These are phyloP conservation scores for Musa itinerans DNA, from an alignment of 176 grass and related monocot species.

Conservation along the genomic window DNA sequence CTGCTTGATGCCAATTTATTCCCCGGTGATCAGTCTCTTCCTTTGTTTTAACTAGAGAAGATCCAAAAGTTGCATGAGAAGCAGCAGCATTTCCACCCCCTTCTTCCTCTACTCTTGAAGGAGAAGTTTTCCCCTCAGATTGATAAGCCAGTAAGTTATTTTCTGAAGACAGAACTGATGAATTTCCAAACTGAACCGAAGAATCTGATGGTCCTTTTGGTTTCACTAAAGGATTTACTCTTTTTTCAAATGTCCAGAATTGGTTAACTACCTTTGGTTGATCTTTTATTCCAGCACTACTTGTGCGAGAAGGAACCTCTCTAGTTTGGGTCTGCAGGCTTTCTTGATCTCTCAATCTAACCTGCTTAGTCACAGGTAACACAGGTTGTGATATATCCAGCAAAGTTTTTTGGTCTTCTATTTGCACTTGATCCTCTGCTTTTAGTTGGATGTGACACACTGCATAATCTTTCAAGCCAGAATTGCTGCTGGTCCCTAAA, in stretches of 20 bases:
- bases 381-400: conserved; percentile 18
- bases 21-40: conserved; percentile 25
- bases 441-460: background rate
- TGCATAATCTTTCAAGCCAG: conserved; percentile 23
- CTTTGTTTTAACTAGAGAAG: conserved; percentile 21
- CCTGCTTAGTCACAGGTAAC: conserved; percentile 29
- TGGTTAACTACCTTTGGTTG: conserved; percentile 10
- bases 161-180: conserved; percentile 35
- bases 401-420: conserved; percentile 30
- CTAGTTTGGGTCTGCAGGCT: conserved; percentile 26
- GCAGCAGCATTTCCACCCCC: conserved; percentile 26
- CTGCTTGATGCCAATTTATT: conserved; percentile 37
- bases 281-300: conserved; percentile 24
- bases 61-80: conserved; percentile 22
- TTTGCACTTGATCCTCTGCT: conserved; percentile 20
- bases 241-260: conserved; percentile 32
- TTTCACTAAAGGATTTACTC: conserved; percentile 31
- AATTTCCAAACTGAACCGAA: conserved; percentile 26
- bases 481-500: conserved; percentile 26
- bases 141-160: conserved; percentile 27
- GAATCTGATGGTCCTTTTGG: conserved; percentile 36
- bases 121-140: conserved; percentile 28
- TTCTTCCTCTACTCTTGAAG: conserved; percentile 34
- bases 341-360: conserved; percentile 31
- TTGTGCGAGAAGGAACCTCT: conserved; percentile 32